Evolutionary conservation across 2,329 filamentous ascomycete species (phyloP).

Genomic region (Colletotrichum tabaci): DNA sequence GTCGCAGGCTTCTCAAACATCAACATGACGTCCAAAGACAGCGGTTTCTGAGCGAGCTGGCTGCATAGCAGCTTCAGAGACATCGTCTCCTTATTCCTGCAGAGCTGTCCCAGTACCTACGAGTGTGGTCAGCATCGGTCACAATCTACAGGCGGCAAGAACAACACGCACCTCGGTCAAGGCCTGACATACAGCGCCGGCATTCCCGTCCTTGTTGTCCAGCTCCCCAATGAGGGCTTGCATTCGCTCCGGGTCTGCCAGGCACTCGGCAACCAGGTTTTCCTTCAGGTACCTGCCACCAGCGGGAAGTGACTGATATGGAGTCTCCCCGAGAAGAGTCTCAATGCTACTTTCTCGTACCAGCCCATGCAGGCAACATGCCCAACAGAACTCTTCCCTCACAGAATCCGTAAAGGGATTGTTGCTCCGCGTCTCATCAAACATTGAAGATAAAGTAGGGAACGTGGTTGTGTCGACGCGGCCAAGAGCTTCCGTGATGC

Average conservation of each 20-base stretch:
- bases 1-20: conserved; percentile 80
- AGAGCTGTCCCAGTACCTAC: conserved; percentile 78
- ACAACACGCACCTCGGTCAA: conserved; percentile 73
- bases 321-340: conserved; percentile 85
- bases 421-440: conserved; percentile 70
- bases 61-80: conserved; percentile 82
- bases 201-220: conserved; percentile 92
- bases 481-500: conserved; percentile 79
- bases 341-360: conserved; percentile 85
- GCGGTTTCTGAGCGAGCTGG: conserved; percentile 79
- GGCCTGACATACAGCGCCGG: conserved; percentile 86
- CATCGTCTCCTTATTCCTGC: conserved; percentile 82
- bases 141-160: background rate
- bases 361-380: conserved; percentile 90
- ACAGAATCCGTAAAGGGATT: conserved; percentile 72
- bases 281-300: conserved; percentile 84
- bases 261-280: conserved; percentile 82
- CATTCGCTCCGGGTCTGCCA: conserved; percentile 80
- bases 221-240: conserved; percentile 85
- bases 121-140: conserved; percentile 18
- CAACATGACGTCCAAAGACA: conserved; percentile 81
- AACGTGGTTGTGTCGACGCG: conserved; percentile 88
- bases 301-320: conserved; percentile 82
- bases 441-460: conserved; percentile 72
- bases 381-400: conserved; percentile 85